Conservation (phyloP, 768 basidiomycete genomes). For the Paxillus rubicundulus region DNA sequence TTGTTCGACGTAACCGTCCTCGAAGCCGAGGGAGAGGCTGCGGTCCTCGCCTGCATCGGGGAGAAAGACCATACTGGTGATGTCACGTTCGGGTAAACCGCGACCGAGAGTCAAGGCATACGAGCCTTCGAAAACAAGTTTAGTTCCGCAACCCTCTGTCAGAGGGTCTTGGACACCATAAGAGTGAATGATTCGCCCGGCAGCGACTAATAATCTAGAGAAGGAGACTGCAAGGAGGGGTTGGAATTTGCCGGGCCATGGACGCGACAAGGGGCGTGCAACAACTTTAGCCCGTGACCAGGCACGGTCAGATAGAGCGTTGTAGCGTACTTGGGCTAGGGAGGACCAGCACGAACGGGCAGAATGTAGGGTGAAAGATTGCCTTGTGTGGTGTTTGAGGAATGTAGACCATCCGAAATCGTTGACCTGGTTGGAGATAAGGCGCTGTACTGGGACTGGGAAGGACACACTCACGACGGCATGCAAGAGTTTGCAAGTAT, state of each 20-base stretch:
- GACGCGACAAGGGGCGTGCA: slow-evolving; percentile 60
- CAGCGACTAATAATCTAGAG: slow-evolving; percentile 58
- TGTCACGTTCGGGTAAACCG: slow-evolving; percentile 37
- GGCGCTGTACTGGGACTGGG: slow-evolving; percentile 3
- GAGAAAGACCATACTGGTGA: slow-evolving; percentile 54
- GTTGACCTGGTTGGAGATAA: slow-evolving; percentile 43
- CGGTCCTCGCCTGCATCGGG: slow-evolving; percentile 43
- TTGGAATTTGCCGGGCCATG: slow-evolving; percentile 56
- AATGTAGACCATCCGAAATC: slow-evolving; percentile 60
- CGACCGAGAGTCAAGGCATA: slow-evolving; percentile 38
- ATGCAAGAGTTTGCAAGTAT: slow-evolving; percentile 29
- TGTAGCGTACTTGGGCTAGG: slow-evolving; percentile 45
- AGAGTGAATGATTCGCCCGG: slow-evolving; percentile 55
- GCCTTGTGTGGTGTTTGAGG: slow-evolving; percentile 49
- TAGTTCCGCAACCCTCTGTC: slow-evolving; percentile 36
- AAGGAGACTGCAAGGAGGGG: slow-evolving; percentile 55
- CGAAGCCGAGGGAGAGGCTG: slow-evolving; percentile 55
- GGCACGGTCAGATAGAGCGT: slow-evolving; percentile 48
- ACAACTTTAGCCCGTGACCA: slow-evolving; percentile 55
- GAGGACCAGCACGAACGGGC: slow-evolving; percentile 46
- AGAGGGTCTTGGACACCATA: slow-evolving; percentile 45
- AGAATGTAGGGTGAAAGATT: slow-evolving; percentile 49
- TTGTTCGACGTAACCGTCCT: slow-evolving; percentile 55
- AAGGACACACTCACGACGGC: slow-evolving; percentile 41
- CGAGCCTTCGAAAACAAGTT: slow-evolving; percentile 46